These are phyloP conservation scores for Penicillium dipodomyicola DNA, from an alignment of 495 filamentous ascomycete genomes.

Conservation along the genomic window DNA sequence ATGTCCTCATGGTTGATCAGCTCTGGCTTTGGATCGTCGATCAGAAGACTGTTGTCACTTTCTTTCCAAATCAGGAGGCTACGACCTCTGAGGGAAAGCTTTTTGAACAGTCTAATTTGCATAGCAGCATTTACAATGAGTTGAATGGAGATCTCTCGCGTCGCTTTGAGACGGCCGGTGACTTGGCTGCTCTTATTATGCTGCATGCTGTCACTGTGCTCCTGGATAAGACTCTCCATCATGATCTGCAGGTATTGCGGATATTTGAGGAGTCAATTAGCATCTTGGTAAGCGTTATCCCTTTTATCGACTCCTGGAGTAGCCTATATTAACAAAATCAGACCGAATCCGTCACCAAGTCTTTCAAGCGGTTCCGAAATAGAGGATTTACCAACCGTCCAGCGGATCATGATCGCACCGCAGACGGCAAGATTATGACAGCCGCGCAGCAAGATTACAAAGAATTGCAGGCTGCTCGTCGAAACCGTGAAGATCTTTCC, in stretches of 20 bases:
- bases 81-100: conserved; percentile 52
- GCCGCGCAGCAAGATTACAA: conserved; percentile 46
- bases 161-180: conserved; percentile 60
- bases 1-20: conserved; percentile 69
- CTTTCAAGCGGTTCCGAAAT: conserved; percentile 62
- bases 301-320: not conserved
- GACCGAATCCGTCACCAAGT: conserved; percentile 62
- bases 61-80: conserved; percentile 51
- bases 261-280: conserved; percentile 68
- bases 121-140: conserved; percentile 65
- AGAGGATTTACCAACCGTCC: conserved; percentile 43
- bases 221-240: conserved; percentile 55
- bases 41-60: conserved; percentile 56
- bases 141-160: conserved; percentile 64
- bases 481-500: conserved; percentile 63
- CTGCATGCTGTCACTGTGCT: conserved; percentile 63
- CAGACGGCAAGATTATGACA: conserved; percentile 44
- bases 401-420: conserved; percentile 48
- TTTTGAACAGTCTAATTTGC: conserved; percentile 60
- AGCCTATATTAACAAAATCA: conserved; percentile 15
- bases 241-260: conserved; percentile 61
- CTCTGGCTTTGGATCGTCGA: conserved; percentile 68
- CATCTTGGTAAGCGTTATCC: conserved; percentile 45
- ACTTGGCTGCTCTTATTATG: conserved; percentile 61
- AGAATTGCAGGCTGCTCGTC: conserved; percentile 49